These are phyloP conservation scores for Macadamia tetraphylla DNA, from an alignment of 164 flowering plant genomes.

Conservation along the genomic window DNA sequence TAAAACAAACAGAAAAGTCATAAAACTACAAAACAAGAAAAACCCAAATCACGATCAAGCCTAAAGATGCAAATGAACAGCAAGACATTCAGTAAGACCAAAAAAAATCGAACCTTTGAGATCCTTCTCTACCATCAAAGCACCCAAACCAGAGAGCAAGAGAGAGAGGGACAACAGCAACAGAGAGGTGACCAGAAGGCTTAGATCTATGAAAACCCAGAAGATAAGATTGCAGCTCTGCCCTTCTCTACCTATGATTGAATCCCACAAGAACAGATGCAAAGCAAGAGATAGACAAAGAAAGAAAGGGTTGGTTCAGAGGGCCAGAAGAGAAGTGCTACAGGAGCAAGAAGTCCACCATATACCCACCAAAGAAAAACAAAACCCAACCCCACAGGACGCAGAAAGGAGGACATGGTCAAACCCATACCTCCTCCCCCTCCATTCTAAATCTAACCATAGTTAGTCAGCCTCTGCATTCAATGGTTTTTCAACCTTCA, in stretches of 20 bases:
- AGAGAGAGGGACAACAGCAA: not conserved
- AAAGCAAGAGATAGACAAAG: not conserved
- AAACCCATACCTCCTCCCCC: not conserved
- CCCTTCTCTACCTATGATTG: not conserved
- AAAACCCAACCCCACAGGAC: not conserved
- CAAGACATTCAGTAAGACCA: not conserved
- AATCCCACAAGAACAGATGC: not conserved
- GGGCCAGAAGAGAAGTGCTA: not conserved
- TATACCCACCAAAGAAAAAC: not conserved
- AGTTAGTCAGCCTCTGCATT: not conserved
- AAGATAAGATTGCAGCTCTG: not conserved
- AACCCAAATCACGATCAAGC: not conserved
- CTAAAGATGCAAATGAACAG: not conserved
- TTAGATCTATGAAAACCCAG: not conserved
- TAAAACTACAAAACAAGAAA: not conserved
- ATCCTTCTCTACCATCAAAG: not conserved
- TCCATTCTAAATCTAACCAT: not conserved
- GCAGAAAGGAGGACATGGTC: not conserved
- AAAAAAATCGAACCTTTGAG: slow-evolving; percentile 12
- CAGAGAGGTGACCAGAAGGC: not conserved
- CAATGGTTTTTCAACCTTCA: not conserved
- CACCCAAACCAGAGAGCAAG: too few species aligned
- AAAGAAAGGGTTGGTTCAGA: not conserved
- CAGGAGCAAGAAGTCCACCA: not conserved
- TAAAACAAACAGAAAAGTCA: not conserved